phyloP scores from a whole-genome alignment of 106 monocot genomes.

The Ottelia alismoides region DNA sequence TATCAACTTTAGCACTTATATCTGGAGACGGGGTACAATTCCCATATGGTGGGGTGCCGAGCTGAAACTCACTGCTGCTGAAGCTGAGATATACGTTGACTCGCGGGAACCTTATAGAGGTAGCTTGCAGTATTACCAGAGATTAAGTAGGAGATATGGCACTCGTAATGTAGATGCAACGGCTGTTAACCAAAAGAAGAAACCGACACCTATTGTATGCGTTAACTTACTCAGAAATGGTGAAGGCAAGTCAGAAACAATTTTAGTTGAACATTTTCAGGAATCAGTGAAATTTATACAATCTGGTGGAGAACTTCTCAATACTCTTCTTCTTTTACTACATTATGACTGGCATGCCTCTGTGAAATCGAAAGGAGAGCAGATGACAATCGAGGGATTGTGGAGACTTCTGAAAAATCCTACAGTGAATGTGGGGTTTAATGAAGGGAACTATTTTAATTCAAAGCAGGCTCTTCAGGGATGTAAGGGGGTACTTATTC shows the following conservation, averaged over 20 bases:
- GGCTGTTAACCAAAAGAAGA: constrained; percentile 56
- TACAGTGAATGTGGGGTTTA: constrained; percentile 68
- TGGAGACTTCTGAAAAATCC: constrained; percentile 84
- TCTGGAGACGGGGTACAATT: constrained; percentile 96
- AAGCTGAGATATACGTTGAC: constrained; percentile 97
- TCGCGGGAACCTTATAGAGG: constrained; percentile 84
- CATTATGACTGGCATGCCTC: constrained; percentile 99
- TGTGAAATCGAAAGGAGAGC: constrained; percentile 81
- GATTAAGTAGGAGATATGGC: constrained; percentile 84
- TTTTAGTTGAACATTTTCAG: constrained; percentile 82
- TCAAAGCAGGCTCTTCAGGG: constrained; percentile 28
- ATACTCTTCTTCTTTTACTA: constrained; percentile 68
- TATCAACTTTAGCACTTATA: constrained; percentile 69
- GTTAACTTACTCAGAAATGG: constrained; percentile 77
- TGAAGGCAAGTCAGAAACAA: constrained; percentile 70
- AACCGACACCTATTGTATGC: constrained; percentile 74
- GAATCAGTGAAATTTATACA: constrained; percentile 53
- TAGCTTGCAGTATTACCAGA: constrained; percentile 68
- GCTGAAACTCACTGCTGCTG: constrained; percentile 61
- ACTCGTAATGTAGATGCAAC: constrained; percentile 25
- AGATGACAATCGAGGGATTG: constrained; percentile 74
- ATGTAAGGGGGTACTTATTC: constrained; percentile 44
- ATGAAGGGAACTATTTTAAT: constrained; percentile 70
- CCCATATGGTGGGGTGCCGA: constrained; percentile 99
- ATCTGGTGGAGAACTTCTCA: constrained; percentile 44